Percentiles rank a stretch among this genome's conserved stretches.
phyloP scores from a whole-genome alignment of 768 basidiomycete species.

The Kwoniella mangroviensis region DNA sequence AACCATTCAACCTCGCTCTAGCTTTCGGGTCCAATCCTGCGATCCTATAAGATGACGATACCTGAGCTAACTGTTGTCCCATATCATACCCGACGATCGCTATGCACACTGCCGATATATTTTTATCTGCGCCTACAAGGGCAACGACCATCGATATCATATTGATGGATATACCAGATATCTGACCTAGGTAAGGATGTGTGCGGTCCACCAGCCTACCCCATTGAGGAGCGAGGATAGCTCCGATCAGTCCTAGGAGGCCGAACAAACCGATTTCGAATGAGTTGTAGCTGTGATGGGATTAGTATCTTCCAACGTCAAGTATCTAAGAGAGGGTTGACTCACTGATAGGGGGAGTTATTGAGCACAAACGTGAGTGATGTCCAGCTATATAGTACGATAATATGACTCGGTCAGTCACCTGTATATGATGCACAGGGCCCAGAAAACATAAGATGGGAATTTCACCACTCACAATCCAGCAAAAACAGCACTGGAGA shows the following conservation, averaged over 20 bases:
- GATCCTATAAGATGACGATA: constrained; percentile 68
- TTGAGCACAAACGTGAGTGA: constrained; percentile 76
- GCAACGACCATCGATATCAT: constrained; percentile 61
- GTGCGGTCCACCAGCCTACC: constrained; percentile 73
- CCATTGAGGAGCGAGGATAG: constrained; percentile 68
- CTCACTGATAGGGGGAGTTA: constrained; percentile 72
- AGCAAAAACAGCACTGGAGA: constrained; percentile 57
- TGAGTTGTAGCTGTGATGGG: constrained; percentile 57
- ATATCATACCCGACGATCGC: constrained; percentile 71
- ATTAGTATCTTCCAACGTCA: not conserved
- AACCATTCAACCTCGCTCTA: constrained; percentile 74
- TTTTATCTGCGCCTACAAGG: constrained; percentile 70
- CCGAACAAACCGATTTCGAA: constrained; percentile 75
- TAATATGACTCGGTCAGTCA: no score
- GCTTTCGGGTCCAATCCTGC: constrained; percentile 61
- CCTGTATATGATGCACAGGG: no score
- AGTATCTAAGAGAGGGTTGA: not conserved
- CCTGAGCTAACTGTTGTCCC: constrained; percentile 75
- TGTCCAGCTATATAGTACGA: constrained; percentile 43
- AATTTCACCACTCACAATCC: constrained; percentile 37
- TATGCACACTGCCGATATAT: constrained; percentile 72
- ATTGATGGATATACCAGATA: constrained; percentile 62
- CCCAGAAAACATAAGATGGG: no score
- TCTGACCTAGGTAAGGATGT: constrained; percentile 76
- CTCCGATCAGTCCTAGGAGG: constrained; percentile 68